Evolutionary conservation across 192 early-diverging fungal genomes (phyloP), one percentile per base, ranked within the genome.

Genomic region (Chytriomyces sp.): DNA sequence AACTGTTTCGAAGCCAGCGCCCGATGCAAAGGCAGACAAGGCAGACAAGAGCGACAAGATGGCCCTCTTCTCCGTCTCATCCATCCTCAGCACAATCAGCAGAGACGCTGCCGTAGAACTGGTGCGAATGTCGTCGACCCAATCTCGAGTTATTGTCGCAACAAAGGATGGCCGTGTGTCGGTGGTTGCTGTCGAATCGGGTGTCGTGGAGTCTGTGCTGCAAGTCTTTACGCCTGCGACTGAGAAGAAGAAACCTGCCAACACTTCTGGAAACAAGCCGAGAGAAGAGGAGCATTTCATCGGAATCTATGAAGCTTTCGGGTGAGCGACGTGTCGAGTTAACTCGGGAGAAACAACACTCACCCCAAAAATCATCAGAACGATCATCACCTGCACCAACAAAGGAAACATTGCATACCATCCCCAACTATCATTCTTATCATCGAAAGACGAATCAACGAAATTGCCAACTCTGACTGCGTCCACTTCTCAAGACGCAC

Each of bases 401-500:
- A 79, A 77, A 79, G 69, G 69, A 50, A 50, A 60, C 18, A 48
- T 71, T 26, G 7, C n/a, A 26, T 85, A 76, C 10, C 67, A 28
- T 81, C 76, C 44, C 45, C 18, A 6, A 61, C 20, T 9, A 47
- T 43, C 6, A 61, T 28, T 7, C 65, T 9, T 65, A 16, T 47
- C 24, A 7, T 11, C 69, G 23, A 18, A 50, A 9, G n/a, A 24
- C 4, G 11, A 47, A 9, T 24, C 44, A n/a, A 50, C 48, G 24
- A 49, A 57, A 49, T 80, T 66, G 50, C 71, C 77, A 24, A 72
- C 62, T 11, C 46, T 82, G 68, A 61, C 24, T 72, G 61, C 83
- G 80, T 50, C 80, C 86, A 23, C 86, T 77, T 47, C 63, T 80
- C 79, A 77, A 47, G 79, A 80, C 60, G 87, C 92, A 47, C 87